Percentiles rank a stretch among this genome's conserved stretches.
phyloP scores from a whole-genome alignment of 1,284 basidiomycete genomes.

The Austroboletus niveus region DNA sequence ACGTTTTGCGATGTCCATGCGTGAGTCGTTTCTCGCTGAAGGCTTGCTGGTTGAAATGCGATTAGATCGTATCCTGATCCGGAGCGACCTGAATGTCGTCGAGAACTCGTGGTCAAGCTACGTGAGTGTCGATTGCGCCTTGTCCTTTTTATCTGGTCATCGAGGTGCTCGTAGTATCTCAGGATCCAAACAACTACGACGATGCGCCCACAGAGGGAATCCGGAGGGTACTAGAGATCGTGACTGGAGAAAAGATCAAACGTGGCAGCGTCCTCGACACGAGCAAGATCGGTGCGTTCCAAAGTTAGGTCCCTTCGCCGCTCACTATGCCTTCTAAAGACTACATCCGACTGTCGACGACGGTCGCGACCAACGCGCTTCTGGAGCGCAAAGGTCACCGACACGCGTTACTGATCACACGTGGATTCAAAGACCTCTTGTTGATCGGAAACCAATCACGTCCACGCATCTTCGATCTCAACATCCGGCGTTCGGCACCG shows the following conservation, averaged over 20 bases:
- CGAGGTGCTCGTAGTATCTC: slow-evolving; percentile 57
- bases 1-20: slow-evolving; percentile 85
- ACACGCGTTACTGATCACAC: slow-evolving; percentile 90
- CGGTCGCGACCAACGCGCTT: slow-evolving; percentile 95
- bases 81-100: slow-evolving; percentile 53
- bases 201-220: slow-evolving; percentile 97
- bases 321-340: slow-evolving; percentile 47
- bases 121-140: slow-evolving; percentile 41
- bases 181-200: slow-evolving; percentile 82
- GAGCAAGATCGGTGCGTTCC: slow-evolving; percentile 71
- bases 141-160: not conserved
- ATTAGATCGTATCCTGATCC: slow-evolving; percentile 72
- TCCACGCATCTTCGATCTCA: slow-evolving; percentile 86
- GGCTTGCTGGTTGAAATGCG: not conserved
- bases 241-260: slow-evolving; percentile 66
- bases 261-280: slow-evolving; percentile 71
- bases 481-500: slow-evolving; percentile 76
- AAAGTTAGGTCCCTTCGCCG: not conserved
- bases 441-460: slow-evolving; percentile 92
- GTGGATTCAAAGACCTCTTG: slow-evolving; percentile 89
- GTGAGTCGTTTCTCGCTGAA: slow-evolving; percentile 35
- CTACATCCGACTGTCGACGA: slow-evolving; percentile 91
- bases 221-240: slow-evolving; percentile 82
- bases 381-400: slow-evolving; percentile 92
- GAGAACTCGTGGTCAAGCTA: slow-evolving; percentile 80